Base-by-base conservation (phyloP, 1,139 yeast species). In the Zygoascus meyerae region DNA sequence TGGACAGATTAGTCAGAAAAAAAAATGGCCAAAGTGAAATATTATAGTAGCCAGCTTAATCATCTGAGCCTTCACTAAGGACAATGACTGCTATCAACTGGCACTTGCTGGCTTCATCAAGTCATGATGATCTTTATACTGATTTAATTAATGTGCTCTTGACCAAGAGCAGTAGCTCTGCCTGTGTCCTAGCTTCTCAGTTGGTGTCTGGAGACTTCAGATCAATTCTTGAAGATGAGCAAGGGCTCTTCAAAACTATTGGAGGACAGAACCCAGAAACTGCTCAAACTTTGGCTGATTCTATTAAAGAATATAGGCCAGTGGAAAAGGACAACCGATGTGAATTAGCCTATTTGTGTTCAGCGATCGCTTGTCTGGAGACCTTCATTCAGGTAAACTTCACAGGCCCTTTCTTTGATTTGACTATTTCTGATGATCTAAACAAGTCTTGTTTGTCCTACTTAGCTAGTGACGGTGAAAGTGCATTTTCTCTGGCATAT, bases 351-450 rank as follows among this genome's bases (percentile, higher is more conserved):
- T 38, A 31, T 28, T 44, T 59, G 18, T 38, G 51, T n/a, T 47
- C 49, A 7, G 67, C 60, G 2, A 50, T 59, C 47, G 73, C 83
- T 1, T 67, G 79, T 3, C 68, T 87, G 34, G 89, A 87, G 59
- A 63, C 77, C 1, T 90, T 84, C 60, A 68, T 85, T 17, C 95
- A 87, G 61, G 67, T 77, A 46, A 90, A 90, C 62, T 86, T 75
- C 61, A 86, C 96, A 0, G 97, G 97, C 3, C 97, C 97, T 1
- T 73, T 74, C 21, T 61, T 80, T 0, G 71, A 72, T 0, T 59
- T 69, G 47, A 32, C 60, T 40, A 18, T 43, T 11, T 18, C 40
- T 5, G 12, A 21, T 11, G 10, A 32, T 44, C 32, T 45, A 44
- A 31, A 40, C 38, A 41, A 46, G 17, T 45, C 46, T 15, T 49